Evolutionary conservation across 768 basidiomycete species (phyloP), one percentile per base, ranked within the genome.

Genomic region (Kwoniella dejecticola): DNA sequence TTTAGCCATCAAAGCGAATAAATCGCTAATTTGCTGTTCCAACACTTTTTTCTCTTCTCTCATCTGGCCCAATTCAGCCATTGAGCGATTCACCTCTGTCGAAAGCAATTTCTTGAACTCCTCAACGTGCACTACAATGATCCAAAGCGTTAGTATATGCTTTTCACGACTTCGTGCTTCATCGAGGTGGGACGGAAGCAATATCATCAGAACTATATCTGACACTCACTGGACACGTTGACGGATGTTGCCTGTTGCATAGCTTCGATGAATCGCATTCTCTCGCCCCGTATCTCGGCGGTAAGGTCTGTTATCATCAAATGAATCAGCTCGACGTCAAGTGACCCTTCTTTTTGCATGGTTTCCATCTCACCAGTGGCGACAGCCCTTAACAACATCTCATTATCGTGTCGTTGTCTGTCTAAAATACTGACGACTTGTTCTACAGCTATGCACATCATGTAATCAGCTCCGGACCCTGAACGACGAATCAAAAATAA

Each of bases 211-310:
- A 29, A 48, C 23, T 40, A 33, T 11, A 50, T 21, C n/a, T n/a
- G n/a, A n/a, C 42, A 60, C 76, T 65, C 77, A 88, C 89, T 81
- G 76, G 89, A 87, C 2, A 94, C 86, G 65, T 93, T 92, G 68
- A 94, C 89, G 1, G 86, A 85, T 0, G 91, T 94, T 0, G 90
- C 91, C 68, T 91, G 89, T 74, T 89, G 89, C 91, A 93, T 94
- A n/a, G 91, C 90, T 70, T 94, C 91, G 4, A 93, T 89, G 69
- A 94, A 93, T 5, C 89, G 83, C 55, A 93, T 79, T 47, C 90
- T 80, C 78, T 93, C 91, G 0, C 91, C 90, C 53, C 87, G 86
- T 54, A 94, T 92, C 68, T 93, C 91, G 57, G 84, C 83, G 2
- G 87, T 87, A 21, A 94, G 83, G 74, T 90, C 91, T 90, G 68